Evolutionary conservation across 805 yeast species (phyloP).

Genomic region (Schwanniomyces vanrijiae): DNA sequence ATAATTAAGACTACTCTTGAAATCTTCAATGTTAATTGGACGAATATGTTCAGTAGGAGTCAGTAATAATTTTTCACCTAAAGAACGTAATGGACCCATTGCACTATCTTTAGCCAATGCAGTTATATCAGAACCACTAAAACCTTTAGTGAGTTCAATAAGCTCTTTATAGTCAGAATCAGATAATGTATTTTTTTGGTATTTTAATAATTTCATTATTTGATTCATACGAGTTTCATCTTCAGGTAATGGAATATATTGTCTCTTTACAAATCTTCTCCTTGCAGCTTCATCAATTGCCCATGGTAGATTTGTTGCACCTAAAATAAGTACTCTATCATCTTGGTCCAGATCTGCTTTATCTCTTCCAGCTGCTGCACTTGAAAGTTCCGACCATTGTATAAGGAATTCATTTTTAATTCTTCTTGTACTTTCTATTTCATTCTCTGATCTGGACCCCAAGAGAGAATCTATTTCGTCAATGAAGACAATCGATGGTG

Average conservation of each 20-base stretch:
- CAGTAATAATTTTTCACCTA: constrained; percentile 78
- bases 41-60: constrained; percentile 75
- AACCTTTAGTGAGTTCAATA: constrained; percentile 67
- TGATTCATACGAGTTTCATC: constrained; percentile 76
- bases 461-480: constrained; percentile 94
- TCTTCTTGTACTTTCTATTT: constrained; percentile 84
- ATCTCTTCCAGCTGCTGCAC: constrained; percentile 76
- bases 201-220: constrained; percentile 60
- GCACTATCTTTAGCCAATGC: constrained; percentile 96
- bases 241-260: constrained; percentile 93
- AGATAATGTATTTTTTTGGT: constrained; percentile 69
- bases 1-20: constrained; percentile 68
- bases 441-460: constrained; percentile 73
- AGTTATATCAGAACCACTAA: constrained; percentile 91
- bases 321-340: constrained; percentile 79
- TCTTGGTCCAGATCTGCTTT: constrained; percentile 46
- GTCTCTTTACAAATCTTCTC: constrained; percentile 86
- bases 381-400: constrained; percentile 91
- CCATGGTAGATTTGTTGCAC: constrained; percentile 97
- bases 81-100: constrained; percentile 90
- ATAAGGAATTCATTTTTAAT: constrained; percentile 91
- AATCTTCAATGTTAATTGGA: constrained; percentile 72
- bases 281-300: constrained; percentile 96
- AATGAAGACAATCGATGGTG: constrained; percentile 92
- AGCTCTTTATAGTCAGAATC: constrained; percentile 63